Base-by-base conservation (phyloP, 2,329 filamentous ascomycete genomes). In the Calonectria honghensis region DNA sequence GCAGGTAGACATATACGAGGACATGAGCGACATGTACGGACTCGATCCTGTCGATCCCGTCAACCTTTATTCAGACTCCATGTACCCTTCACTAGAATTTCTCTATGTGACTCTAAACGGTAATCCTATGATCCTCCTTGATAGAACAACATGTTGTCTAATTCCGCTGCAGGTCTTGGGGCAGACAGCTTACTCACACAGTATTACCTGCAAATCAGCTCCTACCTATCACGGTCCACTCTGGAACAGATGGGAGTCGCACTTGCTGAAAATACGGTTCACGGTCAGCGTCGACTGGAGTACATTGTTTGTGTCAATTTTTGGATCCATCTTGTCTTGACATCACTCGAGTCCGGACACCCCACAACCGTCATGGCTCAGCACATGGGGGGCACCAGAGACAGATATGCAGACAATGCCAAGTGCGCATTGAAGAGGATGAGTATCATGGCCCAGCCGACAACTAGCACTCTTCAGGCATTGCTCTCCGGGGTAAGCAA, bases 271-370 rank as follows among this genome's bases (percentile, higher is more conserved):
- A 70, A 70, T 51, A 39, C 51, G 11, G 67, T 70, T 7, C 67
- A 70, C 14, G 67, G 67, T 29, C 51, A 70, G 14, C 37, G 54
- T 16, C 37, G 67, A 4, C 24, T 70, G 16, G 67, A 70, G n/a
- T 70, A 61, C 37, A 70, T 70, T 4, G 52, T 45, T 1, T 70
- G 67, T 31, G 67, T 70, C 18, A 70, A 70, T 13, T 70, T 70
- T 35, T 59, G 51, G 67, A 31, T 54, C 10, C 54, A 70, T 16
- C 52, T 70, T 7, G 51, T 61, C 11, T 16, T 63, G 14, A 70
- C 67, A 7, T 59, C 67, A 3, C 67, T 70, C 37, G 67, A 70
- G 27, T 41, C 67, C 29, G 67, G 54, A 18, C 51, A 70, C 7
- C 67, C 51, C 1, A 59, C 54, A n/a, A 61, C 67, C 6, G 14